Conservation (phyloP, 2,329 filamentous ascomycete species). For the Fusarium sublunatum region DNA sequence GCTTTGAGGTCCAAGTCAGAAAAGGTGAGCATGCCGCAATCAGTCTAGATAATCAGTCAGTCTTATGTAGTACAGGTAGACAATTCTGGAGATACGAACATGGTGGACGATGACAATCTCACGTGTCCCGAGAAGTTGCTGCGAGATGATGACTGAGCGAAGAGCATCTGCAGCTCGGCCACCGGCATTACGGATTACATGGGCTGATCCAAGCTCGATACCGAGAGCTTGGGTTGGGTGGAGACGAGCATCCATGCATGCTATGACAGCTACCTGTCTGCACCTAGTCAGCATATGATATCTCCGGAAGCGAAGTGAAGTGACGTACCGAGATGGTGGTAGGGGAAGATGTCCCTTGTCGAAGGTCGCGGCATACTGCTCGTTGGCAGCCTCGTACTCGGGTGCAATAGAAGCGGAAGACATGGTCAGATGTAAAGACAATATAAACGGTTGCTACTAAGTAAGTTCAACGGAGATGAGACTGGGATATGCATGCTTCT, state of each 20-base stretch:
- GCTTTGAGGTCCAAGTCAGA: slow-evolving; percentile 65
- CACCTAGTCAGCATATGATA: background rate
- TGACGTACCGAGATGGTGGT: slow-evolving; percentile 38
- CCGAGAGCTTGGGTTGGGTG: slow-evolving; percentile 59
- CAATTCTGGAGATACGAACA: slow-evolving; percentile 32
- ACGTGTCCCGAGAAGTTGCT: slow-evolving; percentile 80
- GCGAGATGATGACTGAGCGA: slow-evolving; percentile 79
- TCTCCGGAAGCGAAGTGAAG: no score
- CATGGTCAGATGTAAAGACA: slow-evolving; percentile 15
- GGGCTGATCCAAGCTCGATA: slow-evolving; percentile 70
- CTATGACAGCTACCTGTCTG: slow-evolving; percentile 61
- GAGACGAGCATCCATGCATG: slow-evolving; percentile 84
- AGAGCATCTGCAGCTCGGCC: slow-evolving; percentile 75
- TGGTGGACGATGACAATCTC: slow-evolving; percentile 82
- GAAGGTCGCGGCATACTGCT: slow-evolving; percentile 37
- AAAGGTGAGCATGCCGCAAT: slow-evolving; percentile 72
- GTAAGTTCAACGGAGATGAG: background rate
- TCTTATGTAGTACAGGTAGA: accelerated
- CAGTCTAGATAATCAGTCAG: slow-evolving; percentile 45
- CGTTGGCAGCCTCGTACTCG: slow-evolving; percentile 42
- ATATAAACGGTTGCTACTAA: background rate
- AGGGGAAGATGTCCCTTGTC: slow-evolving; percentile 40
- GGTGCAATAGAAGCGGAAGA: slow-evolving; percentile 29
- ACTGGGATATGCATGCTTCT: slow-evolving; percentile 1
- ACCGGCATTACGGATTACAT: slow-evolving; percentile 82